These are phyloP conservation scores for Byssothecium circinans DNA, from an alignment of 2,329 filamentous ascomycete species.

Conservation along the genomic window DNA sequence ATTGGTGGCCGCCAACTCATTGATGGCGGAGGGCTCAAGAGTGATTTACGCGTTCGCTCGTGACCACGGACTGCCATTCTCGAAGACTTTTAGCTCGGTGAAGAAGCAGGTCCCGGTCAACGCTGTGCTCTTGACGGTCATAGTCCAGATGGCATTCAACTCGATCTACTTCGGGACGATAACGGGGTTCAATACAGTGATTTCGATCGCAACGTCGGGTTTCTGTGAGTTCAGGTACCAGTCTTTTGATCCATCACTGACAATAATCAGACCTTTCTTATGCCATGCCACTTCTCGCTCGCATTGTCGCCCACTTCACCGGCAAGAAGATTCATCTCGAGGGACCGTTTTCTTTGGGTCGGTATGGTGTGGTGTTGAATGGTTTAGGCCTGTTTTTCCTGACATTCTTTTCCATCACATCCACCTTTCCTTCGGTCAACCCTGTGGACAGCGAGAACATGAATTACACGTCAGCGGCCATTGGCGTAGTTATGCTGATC, in stretches of 20 bases:
- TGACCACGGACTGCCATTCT: constrained; percentile 58
- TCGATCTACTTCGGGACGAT: constrained; percentile 59
- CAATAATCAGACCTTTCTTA: constrained; percentile 55
- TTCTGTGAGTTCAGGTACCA: constrained; percentile 49
- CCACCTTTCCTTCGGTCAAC: constrained; percentile 56
- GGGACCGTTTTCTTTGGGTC: constrained; percentile 51
- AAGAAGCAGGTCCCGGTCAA: constrained; percentile 54
- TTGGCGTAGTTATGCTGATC: constrained; percentile 57
- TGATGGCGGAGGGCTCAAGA: constrained; percentile 53
- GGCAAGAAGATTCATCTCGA: constrained; percentile 48
- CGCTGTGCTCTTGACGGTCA: constrained; percentile 51
- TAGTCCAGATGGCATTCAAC: constrained; percentile 56
- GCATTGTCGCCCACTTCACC: constrained; percentile 52
- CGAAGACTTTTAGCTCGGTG: constrained; percentile 50
- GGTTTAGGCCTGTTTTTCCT: constrained; percentile 55
- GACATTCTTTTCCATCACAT: constrained; percentile 57
- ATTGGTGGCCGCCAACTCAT: constrained; percentile 49
- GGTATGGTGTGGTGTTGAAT: constrained; percentile 51
- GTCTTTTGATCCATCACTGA: constrained; percentile 1
- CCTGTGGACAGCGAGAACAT: constrained; percentile 59
- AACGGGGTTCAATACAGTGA: constrained; percentile 59
- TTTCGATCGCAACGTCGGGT: constrained; percentile 59
- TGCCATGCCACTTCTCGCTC: constrained; percentile 56
- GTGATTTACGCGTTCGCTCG: constrained; percentile 53
- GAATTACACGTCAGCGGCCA: constrained; percentile 61